These are phyloP conservation scores for Rhizopogon vinicolor DNA, from an alignment of 768 basidiomycete species.

Conservation along the genomic window DNA sequence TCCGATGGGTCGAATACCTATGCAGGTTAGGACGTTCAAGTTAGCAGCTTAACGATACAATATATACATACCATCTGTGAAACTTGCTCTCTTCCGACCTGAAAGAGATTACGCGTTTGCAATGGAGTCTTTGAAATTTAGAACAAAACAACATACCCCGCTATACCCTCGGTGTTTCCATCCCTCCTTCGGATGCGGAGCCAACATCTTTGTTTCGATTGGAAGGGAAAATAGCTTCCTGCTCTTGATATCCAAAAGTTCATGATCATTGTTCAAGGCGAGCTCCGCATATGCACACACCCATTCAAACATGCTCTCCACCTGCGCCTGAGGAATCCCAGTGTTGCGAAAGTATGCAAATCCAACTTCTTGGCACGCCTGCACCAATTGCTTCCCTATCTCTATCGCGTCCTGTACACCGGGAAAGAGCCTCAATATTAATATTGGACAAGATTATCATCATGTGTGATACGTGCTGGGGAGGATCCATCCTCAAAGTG, in stretches of 20 bases:
- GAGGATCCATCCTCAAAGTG: conserved; percentile 10
- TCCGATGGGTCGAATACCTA: conserved; percentile 30
- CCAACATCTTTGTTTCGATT: conserved; percentile 34
- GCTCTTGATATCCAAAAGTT: conserved; percentile 22
- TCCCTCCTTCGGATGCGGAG: conserved; percentile 42
- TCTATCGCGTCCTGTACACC: conserved; percentile 10
- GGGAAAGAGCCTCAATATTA: not conserved
- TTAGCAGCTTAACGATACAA: not conserved
- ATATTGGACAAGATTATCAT: not conserved
- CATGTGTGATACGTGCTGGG: conserved; percentile 1
- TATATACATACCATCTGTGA: conserved; percentile 13
- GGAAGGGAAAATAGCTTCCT: conserved; percentile 35
- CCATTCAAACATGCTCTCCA: conserved; percentile 38
- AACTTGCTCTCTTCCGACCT: conserved; percentile 41
- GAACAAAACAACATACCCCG: conserved; percentile 8
- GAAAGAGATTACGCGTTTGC: not conserved
- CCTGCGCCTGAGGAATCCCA: conserved; percentile 32
- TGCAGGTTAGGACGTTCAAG: not conserved
- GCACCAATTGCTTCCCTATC: conserved; percentile 10
- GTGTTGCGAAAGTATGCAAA: conserved; percentile 46
- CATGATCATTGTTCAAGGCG: not conserved
- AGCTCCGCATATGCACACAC: conserved; percentile 19
- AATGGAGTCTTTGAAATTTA: not conserved
- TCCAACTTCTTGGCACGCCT: conserved; percentile 28
- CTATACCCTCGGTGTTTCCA: conserved; percentile 40